phyloP scores from a whole-genome alignment of 495 filamentous ascomycete genomes.

The Penicillium pulvis region DNA sequence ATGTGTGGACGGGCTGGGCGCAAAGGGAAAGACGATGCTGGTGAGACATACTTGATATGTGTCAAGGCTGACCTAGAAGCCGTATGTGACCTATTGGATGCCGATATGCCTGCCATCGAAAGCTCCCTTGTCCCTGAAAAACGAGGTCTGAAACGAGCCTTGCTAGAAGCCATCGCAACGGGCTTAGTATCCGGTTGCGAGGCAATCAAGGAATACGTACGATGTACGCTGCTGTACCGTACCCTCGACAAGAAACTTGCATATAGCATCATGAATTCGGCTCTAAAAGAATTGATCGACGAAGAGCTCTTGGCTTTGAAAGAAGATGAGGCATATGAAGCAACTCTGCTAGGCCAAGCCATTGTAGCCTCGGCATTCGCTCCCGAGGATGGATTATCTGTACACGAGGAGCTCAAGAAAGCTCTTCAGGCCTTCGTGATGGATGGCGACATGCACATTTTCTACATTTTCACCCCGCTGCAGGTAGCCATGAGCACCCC shows the following conservation, averaged over 20 bases:
- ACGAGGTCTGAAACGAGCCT: slow-evolving; percentile 68
- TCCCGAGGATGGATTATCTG: slow-evolving; percentile 76
- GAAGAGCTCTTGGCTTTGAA: slow-evolving; percentile 35
- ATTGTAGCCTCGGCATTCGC: slow-evolving; percentile 72
- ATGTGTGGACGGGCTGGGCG: slow-evolving; percentile 84
- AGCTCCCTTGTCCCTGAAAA: slow-evolving; percentile 73
- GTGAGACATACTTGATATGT: slow-evolving; percentile 81
- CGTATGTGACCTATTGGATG: slow-evolving; percentile 69
- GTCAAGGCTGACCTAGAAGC: slow-evolving; percentile 67
- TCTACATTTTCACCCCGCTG: slow-evolving; percentile 80
- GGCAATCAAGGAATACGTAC: slow-evolving; percentile 71
- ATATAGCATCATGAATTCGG: slow-evolving; percentile 56
- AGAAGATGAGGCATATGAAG: slow-evolving; percentile 56
- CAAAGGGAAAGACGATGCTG: slow-evolving; percentile 79
- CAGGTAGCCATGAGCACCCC: slow-evolving; percentile 45
- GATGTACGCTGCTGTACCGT: slow-evolving; percentile 66
- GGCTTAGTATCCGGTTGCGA: slow-evolving; percentile 67
- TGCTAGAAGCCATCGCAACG: slow-evolving; percentile 75
- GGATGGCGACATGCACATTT: slow-evolving; percentile 82
- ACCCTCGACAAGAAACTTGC: slow-evolving; percentile 57
- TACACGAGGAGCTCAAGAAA: slow-evolving; percentile 67
- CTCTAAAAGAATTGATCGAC: slow-evolving; percentile 53
- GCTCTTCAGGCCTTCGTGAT: slow-evolving; percentile 77
- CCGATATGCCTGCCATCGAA: slow-evolving; percentile 69
- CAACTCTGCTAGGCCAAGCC: slow-evolving; percentile 69